Percentiles rank a stretch among this genome's conserved stretches.
phyloP scores from a whole-genome alignment of 2,329 filamentous ascomycete genomes.

The Penicillium griseofulvum region DNA sequence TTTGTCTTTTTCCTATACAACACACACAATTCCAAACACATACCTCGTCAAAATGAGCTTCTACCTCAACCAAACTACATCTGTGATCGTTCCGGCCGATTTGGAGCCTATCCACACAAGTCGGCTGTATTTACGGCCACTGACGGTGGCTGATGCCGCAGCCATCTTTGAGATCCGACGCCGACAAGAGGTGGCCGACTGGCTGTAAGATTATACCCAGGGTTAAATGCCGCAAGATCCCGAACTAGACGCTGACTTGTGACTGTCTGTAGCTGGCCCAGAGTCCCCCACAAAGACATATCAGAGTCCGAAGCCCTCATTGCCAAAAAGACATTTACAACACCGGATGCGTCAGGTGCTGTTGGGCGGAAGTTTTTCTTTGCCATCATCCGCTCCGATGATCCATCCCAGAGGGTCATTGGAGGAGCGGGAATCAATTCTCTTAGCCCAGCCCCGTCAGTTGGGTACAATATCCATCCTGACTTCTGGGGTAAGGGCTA shows the following conservation, averaged over 20 bases:
- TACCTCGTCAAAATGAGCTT: constrained; percentile 3
- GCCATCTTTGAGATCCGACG: constrained; percentile 25
- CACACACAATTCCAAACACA: background rate
- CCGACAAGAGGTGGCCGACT: constrained; percentile 27
- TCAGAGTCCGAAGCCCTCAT: constrained; percentile 17
- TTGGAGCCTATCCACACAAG: constrained; percentile 11
- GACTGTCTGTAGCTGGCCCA: constrained; percentile 9
- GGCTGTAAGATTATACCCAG: constrained; percentile 21
- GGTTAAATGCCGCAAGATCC: background rate
- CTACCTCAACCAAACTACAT: constrained; percentile 13
- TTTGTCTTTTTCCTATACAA: background rate
- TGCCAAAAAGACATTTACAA: constrained; percentile 14
- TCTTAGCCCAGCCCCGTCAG: constrained; percentile 14
- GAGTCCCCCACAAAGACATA: constrained; percentile 11
- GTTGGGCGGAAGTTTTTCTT: constrained; percentile 21
- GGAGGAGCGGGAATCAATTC: constrained; percentile 21
- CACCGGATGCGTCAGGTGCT: constrained; percentile 20
- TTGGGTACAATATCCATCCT: constrained; percentile 27
- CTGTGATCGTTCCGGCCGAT: constrained; percentile 13
- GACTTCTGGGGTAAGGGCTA: constrained; percentile 27
- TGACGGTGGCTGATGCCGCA: constrained; percentile 17
- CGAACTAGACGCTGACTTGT: background rate
- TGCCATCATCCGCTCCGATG: constrained; percentile 12
- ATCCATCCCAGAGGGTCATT: constrained; percentile 16
- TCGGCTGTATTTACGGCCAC: constrained; percentile 20